Conservation (phyloP, 495 filamentous ascomycete species). For the Penicillium robsamsonii region DNA sequence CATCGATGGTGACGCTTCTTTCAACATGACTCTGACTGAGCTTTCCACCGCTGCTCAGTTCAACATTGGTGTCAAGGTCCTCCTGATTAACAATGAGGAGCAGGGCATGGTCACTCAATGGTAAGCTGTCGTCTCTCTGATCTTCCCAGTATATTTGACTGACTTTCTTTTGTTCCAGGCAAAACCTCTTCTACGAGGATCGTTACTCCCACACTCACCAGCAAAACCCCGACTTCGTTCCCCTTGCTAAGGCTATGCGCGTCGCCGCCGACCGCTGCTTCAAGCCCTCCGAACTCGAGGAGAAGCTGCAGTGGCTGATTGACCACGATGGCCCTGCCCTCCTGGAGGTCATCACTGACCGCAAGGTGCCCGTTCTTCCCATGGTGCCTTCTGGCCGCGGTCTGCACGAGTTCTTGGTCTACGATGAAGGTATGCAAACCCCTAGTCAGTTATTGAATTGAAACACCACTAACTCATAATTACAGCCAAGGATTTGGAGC, state of each 20-base stretch:
- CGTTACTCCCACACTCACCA: conserved; percentile 92
- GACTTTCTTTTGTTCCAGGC: conserved; percentile 39
- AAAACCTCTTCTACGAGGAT: conserved; percentile 89
- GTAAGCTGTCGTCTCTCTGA: conserved; percentile 6
- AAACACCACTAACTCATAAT: conserved; percentile 22
- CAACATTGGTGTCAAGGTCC: conserved; percentile 88
- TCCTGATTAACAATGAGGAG: conserved; percentile 93
- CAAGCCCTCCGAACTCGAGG: conserved; percentile 68
- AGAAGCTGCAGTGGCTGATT: conserved; percentile 84
- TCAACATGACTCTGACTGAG: conserved; percentile 94
- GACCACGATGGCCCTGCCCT: conserved; percentile 75
- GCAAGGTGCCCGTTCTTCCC: conserved; percentile 97
- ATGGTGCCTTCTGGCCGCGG: conserved; percentile 90
- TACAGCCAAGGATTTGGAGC: conserved; percentile 70
- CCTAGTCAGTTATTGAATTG: background rate
- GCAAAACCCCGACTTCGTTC: conserved; percentile 84
- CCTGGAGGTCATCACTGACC: conserved; percentile 59
- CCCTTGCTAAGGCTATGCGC: conserved; percentile 80
- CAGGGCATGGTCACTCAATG: conserved; percentile 96
- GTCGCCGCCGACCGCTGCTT: conserved; percentile 64
- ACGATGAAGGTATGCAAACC: conserved; percentile 66
- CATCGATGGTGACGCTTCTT: conserved; percentile 93
- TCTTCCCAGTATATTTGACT: background rate
- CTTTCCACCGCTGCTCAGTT: conserved; percentile 87
- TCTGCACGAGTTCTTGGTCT: conserved; percentile 91